phyloP scores from a whole-genome alignment of 768 basidiomycete species.

The Pulveroboletus sp. region DNA sequence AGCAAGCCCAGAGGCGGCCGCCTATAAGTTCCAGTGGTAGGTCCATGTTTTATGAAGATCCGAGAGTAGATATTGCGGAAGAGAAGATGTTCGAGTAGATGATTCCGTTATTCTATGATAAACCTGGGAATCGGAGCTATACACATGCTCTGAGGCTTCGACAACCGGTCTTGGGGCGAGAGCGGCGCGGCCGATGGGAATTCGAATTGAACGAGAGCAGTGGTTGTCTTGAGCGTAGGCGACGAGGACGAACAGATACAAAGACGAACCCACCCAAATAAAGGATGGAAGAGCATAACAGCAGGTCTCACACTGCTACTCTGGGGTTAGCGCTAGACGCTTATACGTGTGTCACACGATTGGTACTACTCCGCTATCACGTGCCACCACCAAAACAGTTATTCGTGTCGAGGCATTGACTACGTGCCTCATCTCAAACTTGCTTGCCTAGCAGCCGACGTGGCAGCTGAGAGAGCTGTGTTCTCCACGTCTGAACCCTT shows the following conservation, averaged over 20 bases:
- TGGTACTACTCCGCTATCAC: neutral
- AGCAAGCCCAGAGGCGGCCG: slow-evolving; percentile 13
- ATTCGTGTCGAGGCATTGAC: no score
- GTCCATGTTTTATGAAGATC: slow-evolving; percentile 18
- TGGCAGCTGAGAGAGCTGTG: no score
- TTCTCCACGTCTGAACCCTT: no score
- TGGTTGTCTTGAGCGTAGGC: neutral
- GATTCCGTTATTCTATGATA: neutral
- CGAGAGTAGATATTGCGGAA: neutral
- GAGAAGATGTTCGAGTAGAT: neutral
- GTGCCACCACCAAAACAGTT: neutral
- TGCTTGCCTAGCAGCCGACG: no score
- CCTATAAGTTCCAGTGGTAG: slow-evolving; percentile 14
- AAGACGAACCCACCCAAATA: slow-evolving; percentile 7
- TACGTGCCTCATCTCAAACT: no score
- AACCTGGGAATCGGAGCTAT: neutral
- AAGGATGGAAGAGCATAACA: neutral
- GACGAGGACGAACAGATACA: neutral
- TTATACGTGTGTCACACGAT: neutral
- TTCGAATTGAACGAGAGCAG: neutral
- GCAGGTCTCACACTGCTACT: neutral
- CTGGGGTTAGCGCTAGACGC: neutral
- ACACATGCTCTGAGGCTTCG: neutral
- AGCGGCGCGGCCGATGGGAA: neutral
- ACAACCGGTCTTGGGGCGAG: neutral